These are phyloP conservation scores for Quercus aquifolioides DNA, from an alignment of 306 rosid species.

Conservation along the genomic window DNA sequence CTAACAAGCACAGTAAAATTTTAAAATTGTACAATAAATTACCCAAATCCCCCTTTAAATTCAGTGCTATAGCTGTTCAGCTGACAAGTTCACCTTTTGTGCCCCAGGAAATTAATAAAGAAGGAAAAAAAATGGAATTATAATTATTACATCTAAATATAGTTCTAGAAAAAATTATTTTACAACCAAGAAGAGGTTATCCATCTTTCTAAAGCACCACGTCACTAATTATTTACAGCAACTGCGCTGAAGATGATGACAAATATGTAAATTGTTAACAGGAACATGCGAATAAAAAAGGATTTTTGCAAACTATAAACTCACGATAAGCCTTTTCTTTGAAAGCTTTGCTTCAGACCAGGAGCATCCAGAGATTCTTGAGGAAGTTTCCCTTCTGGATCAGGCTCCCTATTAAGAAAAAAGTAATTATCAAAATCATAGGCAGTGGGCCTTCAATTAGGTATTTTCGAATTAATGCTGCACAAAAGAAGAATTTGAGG, in stretches of 20 bases:
- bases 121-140: background rate
- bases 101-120: background rate
- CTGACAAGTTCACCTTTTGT: background rate
- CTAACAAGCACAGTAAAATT: background rate
- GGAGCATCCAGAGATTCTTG: conserved; percentile 77
- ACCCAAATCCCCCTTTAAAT: background rate
- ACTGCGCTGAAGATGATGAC: background rate
- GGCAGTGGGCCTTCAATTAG: background rate
- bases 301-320: conserved; percentile 32
- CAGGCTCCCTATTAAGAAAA: conserved; percentile 56
- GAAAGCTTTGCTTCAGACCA: conserved; percentile 71
- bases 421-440: conserved; percentile 15
- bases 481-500: background rate
- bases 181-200: background rate
- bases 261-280: conserved; percentile 7
- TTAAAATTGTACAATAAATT: background rate
- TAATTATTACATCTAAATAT: too few species aligned
- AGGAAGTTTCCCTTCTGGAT: conserved; percentile 91
- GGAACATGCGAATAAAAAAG: conserved; percentile 23
- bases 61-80: background rate
- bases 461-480: background rate
- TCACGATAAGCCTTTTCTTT: conserved; percentile 81
- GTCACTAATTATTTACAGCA: background rate
- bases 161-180: background rate
- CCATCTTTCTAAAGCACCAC: too few species aligned